phyloP scores from a whole-genome alignment of 768 basidiomycete species.

The Agrocybe pediades region DNA sequence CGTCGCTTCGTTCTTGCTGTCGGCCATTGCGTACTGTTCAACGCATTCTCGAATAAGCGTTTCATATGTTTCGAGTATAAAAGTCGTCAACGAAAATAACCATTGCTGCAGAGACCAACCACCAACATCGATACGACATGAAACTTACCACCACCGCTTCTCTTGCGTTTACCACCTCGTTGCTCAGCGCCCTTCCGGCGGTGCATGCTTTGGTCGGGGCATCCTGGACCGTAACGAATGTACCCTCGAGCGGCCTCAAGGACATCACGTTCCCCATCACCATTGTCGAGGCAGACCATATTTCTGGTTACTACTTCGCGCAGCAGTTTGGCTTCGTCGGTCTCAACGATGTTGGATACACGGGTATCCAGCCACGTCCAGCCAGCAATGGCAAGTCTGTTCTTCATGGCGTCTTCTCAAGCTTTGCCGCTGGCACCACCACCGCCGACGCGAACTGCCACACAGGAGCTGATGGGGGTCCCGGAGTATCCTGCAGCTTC shows the following conservation, averaged over 20 bases:
- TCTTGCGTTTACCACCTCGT: neutral
- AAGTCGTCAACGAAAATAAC: no score
- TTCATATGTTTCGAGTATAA: no score
- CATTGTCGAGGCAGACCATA: constrained; percentile 2
- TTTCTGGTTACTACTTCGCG: constrained; percentile 4
- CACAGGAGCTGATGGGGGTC: constrained; percentile 1
- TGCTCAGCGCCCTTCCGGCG: neutral
- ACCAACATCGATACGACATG: no score
- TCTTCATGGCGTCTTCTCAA: constrained; percentile 5
- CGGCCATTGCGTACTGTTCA: no score
- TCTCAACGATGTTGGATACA: constrained; percentile 3
- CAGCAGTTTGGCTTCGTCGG: constrained; percentile 7
- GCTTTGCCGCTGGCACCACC: constrained; percentile 1
- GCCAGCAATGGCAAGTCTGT: neutral
- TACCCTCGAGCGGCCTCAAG: neutral
- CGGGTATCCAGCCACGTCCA: constrained; percentile 4
- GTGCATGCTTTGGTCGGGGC: constrained; percentile 1
- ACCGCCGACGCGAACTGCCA: neutral
- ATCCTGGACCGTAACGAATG: constrained; percentile 3
- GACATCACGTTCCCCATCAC: constrained; percentile 7
- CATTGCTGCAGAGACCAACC: no score
- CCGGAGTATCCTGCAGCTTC: constrained; percentile 1
- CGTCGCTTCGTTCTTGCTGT: no score
- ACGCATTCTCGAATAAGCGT: no score
- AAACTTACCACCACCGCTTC: no score